Evolutionary conservation across 352 stramenopile genomes (phyloP), one percentile per base, ranked within the genome.

Genomic region (Halophytophthora batemanensis): DNA sequence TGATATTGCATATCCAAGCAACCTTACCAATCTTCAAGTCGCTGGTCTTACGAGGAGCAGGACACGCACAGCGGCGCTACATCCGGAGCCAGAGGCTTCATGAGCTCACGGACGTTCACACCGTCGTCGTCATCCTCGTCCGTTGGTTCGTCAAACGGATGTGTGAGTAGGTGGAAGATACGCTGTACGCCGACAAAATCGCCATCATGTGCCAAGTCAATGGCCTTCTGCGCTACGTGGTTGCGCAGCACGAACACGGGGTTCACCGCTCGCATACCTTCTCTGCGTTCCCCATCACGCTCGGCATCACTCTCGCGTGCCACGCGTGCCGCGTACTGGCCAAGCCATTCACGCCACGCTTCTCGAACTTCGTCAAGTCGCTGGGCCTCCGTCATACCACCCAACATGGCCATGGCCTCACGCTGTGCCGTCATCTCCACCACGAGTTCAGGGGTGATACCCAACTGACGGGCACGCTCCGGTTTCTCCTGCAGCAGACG

Each of bases 211-310:
- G 88, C 90, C 19, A 72, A 72, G 17, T 95, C 81, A 19, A 97
- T 97, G 11, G 84, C 85, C 37, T 70, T 72, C 66, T 97, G 90
- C 29, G 79, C 84, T n/a, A 95, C 80, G 45, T 95, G 86, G 63
- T 97, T 97, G 36, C 88, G 84, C 19, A 96, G 59, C 7, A 96
- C 75, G 50, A 87, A 96, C 50, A 85, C 61, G 1, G 88, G 87
- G 50, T 97, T 97, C 6, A 79, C 70, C 2, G 49, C 34, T 15
- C 68, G 59, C 86, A 96, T 96, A 1, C 41, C 51, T 3, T 53
- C 31, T 21, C 59, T 58, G 25, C 78, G 78, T 14, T 61, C 67
- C 4, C 25, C 46, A 53, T 81, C 70, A 18, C 46, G 61, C 18
- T 41, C 45, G 18, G 62, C 64, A 40, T 79, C 61, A 2, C 48